Evolutionary conservation across 1,284 basidiomycete species (phyloP), one percentile per base, ranked within the genome.

Genomic region (Cryptococcus wingfieldii): DNA sequence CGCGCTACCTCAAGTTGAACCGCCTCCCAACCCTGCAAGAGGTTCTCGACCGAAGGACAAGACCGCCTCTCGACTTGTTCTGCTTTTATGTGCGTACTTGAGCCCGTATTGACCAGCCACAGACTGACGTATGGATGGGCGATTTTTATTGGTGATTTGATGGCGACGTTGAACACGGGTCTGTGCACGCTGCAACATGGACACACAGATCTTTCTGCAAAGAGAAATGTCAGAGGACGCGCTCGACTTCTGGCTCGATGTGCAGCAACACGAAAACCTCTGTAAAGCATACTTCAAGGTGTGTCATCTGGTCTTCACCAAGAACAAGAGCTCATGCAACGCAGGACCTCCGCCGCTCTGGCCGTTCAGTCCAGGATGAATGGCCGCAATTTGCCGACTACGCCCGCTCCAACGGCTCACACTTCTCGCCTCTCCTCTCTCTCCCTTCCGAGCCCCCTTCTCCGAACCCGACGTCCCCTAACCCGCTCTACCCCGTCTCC

Each of bases 221-320:
- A 84, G 93, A 41, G 93, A 97, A 78, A 87, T 89, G 37, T 86
- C 90, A 53, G 94, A 97, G 74, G 94, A 98, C 73, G 89, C 94
- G 43, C 80, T 98, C 50, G 95, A 98, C 77, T 98, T 98, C 69
- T 98, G 94, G 94, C 84, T 98, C 37, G 95, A 98, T 71, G 95
- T 98, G 2, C 92, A 97, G 69, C 95, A 98, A 79, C 95, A 98
- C 75, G 96, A 98, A 79, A 97, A 97, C 73, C 84, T 98, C 44
- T 98, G 94, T 78, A 84, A 93, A 58, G 95, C 94, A 7, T 98
- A 97, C 78, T 97, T 98, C 84, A 96, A 97, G 69, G 76, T 76
- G 50, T 61, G 73, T 47, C 19, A 23, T 27, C 8, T n/a, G 46
- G 3, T 38, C 38, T 48, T 27, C 19, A 38, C 10, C 9, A 38